A percentile compares a stretch with the other conserved stretches of the same genome.
phyloP scores from a whole-genome alignment of 2,329 filamentous ascomycete species.

The Dactylellina sp. region DNA sequence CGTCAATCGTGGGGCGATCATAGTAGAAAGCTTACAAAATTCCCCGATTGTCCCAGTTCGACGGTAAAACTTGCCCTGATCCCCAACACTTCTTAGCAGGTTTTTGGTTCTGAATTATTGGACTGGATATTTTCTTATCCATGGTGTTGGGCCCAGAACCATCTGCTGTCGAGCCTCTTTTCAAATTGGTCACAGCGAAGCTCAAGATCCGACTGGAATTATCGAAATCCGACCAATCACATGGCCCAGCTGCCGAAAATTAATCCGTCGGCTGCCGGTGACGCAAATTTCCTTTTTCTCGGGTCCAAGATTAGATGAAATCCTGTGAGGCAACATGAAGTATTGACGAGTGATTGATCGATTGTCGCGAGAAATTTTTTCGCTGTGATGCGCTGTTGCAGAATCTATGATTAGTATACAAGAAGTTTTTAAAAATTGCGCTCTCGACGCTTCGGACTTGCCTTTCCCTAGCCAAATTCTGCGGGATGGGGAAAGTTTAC shows the following conservation, averaged over 20 bases:
- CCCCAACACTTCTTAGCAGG: background rate
- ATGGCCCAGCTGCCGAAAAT: slow-evolving; percentile 8
- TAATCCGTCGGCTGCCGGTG: slow-evolving; percentile 28
- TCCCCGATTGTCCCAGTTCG: background rate
- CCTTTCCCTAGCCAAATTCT: slow-evolving; percentile 26
- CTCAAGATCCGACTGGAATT: slow-evolving; percentile 45
- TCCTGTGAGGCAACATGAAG: slow-evolving; percentile 27
- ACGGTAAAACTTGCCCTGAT: background rate
- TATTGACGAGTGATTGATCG: slow-evolving; percentile 2
- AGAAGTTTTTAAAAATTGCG: slow-evolving; percentile 5
- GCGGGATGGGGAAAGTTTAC: slow-evolving; percentile 7
- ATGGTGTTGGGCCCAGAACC: too few species aligned
- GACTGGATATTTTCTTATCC: background rate
- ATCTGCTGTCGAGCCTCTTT: too few species aligned
- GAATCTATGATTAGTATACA: slow-evolving; percentile 53
- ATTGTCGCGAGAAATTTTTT: background rate
- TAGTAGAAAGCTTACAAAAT: background rate
- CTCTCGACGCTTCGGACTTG: slow-evolving; percentile 28
- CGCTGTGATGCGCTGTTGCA: slow-evolving; percentile 12
- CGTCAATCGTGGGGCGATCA: slow-evolving; percentile 1
- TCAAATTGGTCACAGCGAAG: background rate
- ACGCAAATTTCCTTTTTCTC: background rate
- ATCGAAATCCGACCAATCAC: slow-evolving; percentile 29
- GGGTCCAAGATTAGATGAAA: background rate
- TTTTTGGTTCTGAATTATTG: background rate